Evolutionary conservation across 2,329 filamentous ascomycete species (phyloP), one percentile per base, ranked within the genome.

Genomic region (Hypoxylon sp.): DNA sequence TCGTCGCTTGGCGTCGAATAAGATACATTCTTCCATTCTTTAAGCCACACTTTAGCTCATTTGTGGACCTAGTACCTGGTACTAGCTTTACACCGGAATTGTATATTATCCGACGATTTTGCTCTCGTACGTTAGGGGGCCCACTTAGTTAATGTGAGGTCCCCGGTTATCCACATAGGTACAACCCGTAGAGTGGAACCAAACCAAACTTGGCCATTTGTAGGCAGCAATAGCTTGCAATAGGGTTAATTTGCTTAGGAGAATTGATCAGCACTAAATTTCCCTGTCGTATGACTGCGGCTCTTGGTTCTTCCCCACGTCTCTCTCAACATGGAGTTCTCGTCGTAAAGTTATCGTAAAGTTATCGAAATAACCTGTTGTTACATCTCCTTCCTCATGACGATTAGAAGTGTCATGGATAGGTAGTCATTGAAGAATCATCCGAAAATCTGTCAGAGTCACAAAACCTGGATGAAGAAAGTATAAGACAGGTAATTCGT

Each of bases 271-370:
- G 48, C 48, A 17, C 48, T 51, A 51, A 25, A 13, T 34, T 30
- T 17, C 30, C 28, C 34, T 51, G 48, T 30, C 48, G 17, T 51
- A 30, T 19, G 48, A 51, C 48, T 51, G 48, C 48, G 48, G 48
- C 48, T 51, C 48, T 51, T 51, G 25, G 36, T 14, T 17, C 36
- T 41, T 17, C 36, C 5, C 36, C 36, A 38, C 36, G 36, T 38
- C 36, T 14, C 36, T 14, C 34, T 14, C 11, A 5, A 38, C 13
- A 38, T 2, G 36, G n/a, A 38, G 6, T n/a, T 14, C 36, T 17
- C 25, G 5, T 38, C 5, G 36, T n/a, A 6, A 23, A 23, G 23
- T 2, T 23, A 23, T 5, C 23, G 2, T 6, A 38, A 38, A 13
- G 34, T 5, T 17, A 41, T 17, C 5, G 14, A 41, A 41, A 41